Percentiles rank a stretch among this genome's conserved stretches.
Evolutionary conservation across 1,284 basidiomycete species (phyloP).

Genomic region (Caloboletus firmus): DNA sequence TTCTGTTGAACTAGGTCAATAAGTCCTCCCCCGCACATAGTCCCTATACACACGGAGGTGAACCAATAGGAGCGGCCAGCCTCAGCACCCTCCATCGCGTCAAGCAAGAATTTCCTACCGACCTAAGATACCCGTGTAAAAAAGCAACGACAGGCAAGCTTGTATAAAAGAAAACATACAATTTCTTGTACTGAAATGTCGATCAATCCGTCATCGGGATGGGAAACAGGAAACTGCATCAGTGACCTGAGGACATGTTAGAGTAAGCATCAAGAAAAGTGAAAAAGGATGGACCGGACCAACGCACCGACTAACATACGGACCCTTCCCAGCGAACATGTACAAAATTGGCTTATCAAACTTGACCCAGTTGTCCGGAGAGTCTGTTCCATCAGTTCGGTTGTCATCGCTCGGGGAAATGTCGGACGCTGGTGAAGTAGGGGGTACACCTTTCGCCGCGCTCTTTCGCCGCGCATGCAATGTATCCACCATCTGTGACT

Average conservation of each 20-base stretch:
- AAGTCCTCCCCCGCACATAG: not conserved
- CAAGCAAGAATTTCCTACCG: conserved; percentile 53
- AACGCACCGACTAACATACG: conserved; percentile 63
- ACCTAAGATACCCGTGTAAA: conserved; percentile 37
- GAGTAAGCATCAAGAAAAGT: not conserved
- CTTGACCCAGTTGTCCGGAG: conserved; percentile 59
- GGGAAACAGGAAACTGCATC: conserved; percentile 85
- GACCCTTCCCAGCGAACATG: conserved; percentile 71
- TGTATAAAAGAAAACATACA: conserved; percentile 39
- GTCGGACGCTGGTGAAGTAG: conserved; percentile 12
- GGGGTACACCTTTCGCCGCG: conserved; percentile 32
- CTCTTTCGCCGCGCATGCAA: conserved; percentile 37
- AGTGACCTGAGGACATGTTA: conserved; percentile 52
- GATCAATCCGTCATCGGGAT: conserved; percentile 77
- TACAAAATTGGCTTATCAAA: conserved; percentile 73
- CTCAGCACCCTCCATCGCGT: conserved; percentile 65
- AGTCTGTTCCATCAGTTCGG: conserved; percentile 32
- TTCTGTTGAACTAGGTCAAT: conserved; percentile 45
- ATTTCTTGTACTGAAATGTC: conserved; percentile 74
- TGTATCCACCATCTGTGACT: conserved; percentile 63
- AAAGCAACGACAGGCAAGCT: not conserved
- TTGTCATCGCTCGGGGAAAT: conserved; percentile 22
- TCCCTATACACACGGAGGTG: conserved; percentile 41
- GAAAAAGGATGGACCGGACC: not conserved
- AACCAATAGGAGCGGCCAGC: conserved; percentile 71